Evolutionary conservation across 2,329 filamentous ascomycete genomes (phyloP), one percentile per base, ranked within the genome.

Genomic region (Alternaria metachromatica): DNA sequence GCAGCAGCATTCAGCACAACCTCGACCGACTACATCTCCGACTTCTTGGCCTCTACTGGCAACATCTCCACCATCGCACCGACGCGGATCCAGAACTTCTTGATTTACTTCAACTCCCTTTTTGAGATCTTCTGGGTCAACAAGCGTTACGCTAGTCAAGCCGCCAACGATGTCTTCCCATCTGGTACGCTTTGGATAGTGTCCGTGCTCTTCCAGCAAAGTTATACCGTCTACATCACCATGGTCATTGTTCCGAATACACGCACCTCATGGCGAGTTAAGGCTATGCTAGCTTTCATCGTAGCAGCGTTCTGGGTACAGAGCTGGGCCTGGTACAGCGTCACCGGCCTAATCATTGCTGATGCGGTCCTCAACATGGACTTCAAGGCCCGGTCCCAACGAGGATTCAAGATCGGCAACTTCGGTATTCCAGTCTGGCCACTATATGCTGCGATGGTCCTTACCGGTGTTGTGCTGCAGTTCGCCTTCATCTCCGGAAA

Each of bases 91-190:
- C 75, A 80, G 25, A 80, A 76, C 62, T 80, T 80, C 21, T 70
- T 84, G 10, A 72, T 80, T 13, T 84, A 80, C 50, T 80, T 83
- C 73, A 84, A 85, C 71, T 81, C 81, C 1, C 68, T 84, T 7
- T 84, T 84, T 70, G 77, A 84, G 43, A 66, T 84, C 28, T 84
- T 85, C 68, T 85, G 83, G 82, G 66, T 81, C 20, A 80, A 77
- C 23, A 78, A 79, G 15, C 62, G 73, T 26, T 83, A 80, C 61
- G 71, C 68, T 57, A 69, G 61, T 8, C 80, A 84, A 63, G 80
- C 82, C 13, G 83, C 77, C 3, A 83, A 78, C 58, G 71, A 64
- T 12, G 81, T 79, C 5, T 84, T 83, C 66, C 83, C 83, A 1
- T 80, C 81, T 3, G 73, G 78, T n/a, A 84, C 80, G 0, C 70